These are phyloP conservation scores for Pleomassaria siparia DNA, from an alignment of 2,329 filamentous ascomycete genomes.

Conservation along the genomic window DNA sequence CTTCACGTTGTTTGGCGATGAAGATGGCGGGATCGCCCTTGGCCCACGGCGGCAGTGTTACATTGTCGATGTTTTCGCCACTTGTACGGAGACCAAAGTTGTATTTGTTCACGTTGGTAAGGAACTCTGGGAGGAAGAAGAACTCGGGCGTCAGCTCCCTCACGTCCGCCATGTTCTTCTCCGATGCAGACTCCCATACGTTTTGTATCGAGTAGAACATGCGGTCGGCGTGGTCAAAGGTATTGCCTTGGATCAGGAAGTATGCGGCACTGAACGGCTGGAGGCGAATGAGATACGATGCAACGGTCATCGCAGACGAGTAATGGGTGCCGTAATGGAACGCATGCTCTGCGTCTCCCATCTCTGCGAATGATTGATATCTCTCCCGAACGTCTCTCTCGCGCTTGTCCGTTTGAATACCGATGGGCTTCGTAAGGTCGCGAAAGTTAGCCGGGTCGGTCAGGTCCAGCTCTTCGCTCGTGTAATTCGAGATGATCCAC, in stretches of 20 bases:
- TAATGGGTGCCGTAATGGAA: constrained; percentile 99
- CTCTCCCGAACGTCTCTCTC: constrained; percentile 80
- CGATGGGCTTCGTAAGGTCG: constrained; percentile 94
- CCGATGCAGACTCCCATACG: constrained; percentile 87
- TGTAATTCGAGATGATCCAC: constrained; percentile 95
- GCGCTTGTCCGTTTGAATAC: constrained; percentile 76
- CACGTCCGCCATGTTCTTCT: constrained; percentile 89
- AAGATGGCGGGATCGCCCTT: constrained; percentile 96
- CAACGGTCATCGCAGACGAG: constrained; percentile 98
- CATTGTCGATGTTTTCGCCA: constrained; percentile 77
- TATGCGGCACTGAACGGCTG: constrained; percentile 97
- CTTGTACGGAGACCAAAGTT: constrained; percentile 89
- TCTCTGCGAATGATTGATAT: constrained; percentile 85
- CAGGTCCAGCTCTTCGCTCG: constrained; percentile 87
- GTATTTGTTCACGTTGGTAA: constrained; percentile 91
- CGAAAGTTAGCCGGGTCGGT: constrained; percentile 82
- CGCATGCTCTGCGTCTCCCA: constrained; percentile 74
- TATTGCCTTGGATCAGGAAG: constrained; percentile 89
- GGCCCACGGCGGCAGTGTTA: constrained; percentile 91
- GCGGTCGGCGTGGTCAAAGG: constrained; percentile 92
- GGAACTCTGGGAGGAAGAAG: constrained; percentile 92
- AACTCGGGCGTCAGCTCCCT: constrained; percentile 95
- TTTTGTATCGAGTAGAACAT: constrained; percentile 92
- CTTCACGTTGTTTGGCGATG: constrained; percentile 92
- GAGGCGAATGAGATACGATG: constrained; percentile 90